Evolutionary conservation across 1,284 basidiomycete species (phyloP).

Genomic region (Vanrija pseudolonga): DNA sequence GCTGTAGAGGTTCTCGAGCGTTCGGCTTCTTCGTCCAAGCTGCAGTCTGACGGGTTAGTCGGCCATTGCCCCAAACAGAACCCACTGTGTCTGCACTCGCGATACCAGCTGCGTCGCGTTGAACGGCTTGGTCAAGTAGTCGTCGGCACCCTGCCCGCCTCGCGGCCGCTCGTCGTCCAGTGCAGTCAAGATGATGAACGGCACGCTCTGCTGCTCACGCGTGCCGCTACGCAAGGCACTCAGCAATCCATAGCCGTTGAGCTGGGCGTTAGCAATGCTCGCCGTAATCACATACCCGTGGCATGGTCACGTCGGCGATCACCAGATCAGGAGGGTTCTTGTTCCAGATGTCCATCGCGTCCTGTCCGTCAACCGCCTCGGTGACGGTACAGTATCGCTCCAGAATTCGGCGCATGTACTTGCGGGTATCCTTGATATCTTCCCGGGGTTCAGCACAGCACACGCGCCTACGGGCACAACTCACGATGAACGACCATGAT

Average conservation of each 20-base stretch:
- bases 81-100: conserved; percentile 37
- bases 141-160: conserved; percentile 43
- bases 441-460: too few species aligned
- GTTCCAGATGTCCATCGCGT: conserved; percentile 42
- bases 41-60: conserved; percentile 17
- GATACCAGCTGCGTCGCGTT: conserved; percentile 49
- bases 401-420: conserved; percentile 45
- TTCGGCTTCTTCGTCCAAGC: conserved; percentile 36
- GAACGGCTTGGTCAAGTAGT: conserved; percentile 46
- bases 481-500: conserved; percentile 39
- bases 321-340: conserved; percentile 36
- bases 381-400: conserved; percentile 47
- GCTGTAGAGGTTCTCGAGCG: conserved; percentile 41
- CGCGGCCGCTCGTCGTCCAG: conserved; percentile 32
- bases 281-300: conserved; percentile 18
- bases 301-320: conserved; percentile 52
- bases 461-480: too few species aligned
- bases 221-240: conserved; percentile 19
- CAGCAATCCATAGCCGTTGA: conserved; percentile 39
- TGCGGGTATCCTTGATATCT: conserved; percentile 33
- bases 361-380: conserved; percentile 47
- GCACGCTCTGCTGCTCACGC: conserved; percentile 23
- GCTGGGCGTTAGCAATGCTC: conserved; percentile 11
- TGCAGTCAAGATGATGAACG: conserved; percentile 41
- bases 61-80: too few species aligned